Percentiles rank a stretch among this genome's conserved stretches.
phyloP scores from a whole-genome alignment of 176 grass and related monocot species.

The Hordeum vulgare region MorexV3_pseudomolecules_assembly NC_058524.1:241823868-241824367 shows the following conservation, averaged over 20 bases:
- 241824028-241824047: conserved; percentile 12
- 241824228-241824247: conserved; percentile 22
- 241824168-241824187: conserved; percentile 21
- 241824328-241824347: background rate
- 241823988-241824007: background rate
- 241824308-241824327: background rate
- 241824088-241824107: conserved; percentile 15
- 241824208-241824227: background rate
- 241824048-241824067: conserved; percentile 11
- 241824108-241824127: conserved; percentile 16
- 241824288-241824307: background rate
- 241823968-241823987: background rate
- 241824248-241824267: background rate
- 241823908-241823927: background rate
- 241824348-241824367: background rate
- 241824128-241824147: background rate
- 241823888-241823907: background rate
- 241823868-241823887: conserved; percentile 26
- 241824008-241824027: conserved; percentile 1
- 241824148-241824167: conserved; percentile 27
- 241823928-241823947: conserved; percentile 1
- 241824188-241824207: background rate
- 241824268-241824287: background rate
- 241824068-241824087: conserved; percentile 7
- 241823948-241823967: conserved; percentile 10